Percentiles rank a stretch among this genome's conserved stretches.
These are phyloP conservation scores for Rubus idaeus DNA, from an alignment of 306 rosid species.

Conservation along the genomic window DNA sequence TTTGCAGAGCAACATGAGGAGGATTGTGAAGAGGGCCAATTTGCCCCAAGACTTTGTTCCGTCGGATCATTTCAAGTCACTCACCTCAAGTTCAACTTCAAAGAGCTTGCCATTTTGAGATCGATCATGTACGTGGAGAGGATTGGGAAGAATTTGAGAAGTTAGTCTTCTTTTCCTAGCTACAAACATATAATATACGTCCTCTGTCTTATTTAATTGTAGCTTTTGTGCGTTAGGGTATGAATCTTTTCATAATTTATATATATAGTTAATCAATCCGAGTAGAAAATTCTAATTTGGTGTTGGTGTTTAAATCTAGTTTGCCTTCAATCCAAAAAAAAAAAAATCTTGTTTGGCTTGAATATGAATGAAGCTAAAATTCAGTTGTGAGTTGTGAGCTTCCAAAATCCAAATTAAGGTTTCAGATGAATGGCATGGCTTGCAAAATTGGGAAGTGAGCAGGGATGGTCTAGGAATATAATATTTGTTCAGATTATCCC, in stretches of 20 bases:
- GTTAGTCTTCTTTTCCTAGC: slow-evolving; percentile 36
- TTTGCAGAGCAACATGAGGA: slow-evolving; percentile 86
- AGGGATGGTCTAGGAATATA: slow-evolving; percentile 28
- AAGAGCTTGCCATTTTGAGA: slow-evolving; percentile 93
- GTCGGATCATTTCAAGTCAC: slow-evolving; percentile 63
- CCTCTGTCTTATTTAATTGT: slow-evolving; percentile 19
- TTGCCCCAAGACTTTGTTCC: slow-evolving; percentile 87
- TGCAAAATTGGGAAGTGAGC: slow-evolving; percentile 27
- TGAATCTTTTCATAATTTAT: slow-evolving; percentile 30
- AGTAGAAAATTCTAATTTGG: not conserved
- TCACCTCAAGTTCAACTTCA: slow-evolving; percentile 78
- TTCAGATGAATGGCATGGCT: slow-evolving; percentile 30
- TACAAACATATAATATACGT: not conserved
- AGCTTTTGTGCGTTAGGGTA: slow-evolving; percentile 21
- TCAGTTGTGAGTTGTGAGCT: too few species aligned
- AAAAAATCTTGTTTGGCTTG: too few species aligned
- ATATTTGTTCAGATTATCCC: slow-evolving; percentile 16
- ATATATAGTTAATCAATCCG: slow-evolving; percentile 20
- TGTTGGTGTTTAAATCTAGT: not conserved
- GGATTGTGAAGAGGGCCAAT: slow-evolving; percentile 90
- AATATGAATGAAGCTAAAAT: too few species aligned
- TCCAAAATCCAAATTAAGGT: not conserved
- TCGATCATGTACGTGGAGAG: slow-evolving; percentile 24
- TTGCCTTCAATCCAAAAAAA: too few species aligned
- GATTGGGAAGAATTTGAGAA: slow-evolving; percentile 33